Conservation (phyloP, 805 yeast genomes). For the Tetrapisispora namnaoensis region DNA sequence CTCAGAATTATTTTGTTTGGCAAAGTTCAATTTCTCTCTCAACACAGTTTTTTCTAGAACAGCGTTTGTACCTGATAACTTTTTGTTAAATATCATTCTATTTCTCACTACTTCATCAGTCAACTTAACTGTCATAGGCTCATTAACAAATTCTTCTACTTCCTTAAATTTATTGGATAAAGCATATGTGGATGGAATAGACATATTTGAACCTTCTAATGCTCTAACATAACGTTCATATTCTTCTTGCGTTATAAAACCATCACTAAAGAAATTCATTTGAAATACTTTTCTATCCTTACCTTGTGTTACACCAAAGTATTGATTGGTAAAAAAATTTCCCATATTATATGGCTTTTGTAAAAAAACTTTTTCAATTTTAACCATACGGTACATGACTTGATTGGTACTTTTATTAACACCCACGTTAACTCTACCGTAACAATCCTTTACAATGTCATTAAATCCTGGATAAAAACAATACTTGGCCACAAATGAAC, state of each 20-base stretch:
- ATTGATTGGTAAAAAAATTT: slow-evolving; percentile 42
- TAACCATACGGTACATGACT: slow-evolving; percentile 74
- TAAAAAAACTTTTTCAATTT: slow-evolving; percentile 53
- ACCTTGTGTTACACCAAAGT: slow-evolving; percentile 75
- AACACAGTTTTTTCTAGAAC: slow-evolving; percentile 66
- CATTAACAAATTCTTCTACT: slow-evolving; percentile 51
- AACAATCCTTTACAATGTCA: slow-evolving; percentile 59
- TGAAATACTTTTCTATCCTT: slow-evolving; percentile 64
- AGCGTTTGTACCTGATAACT: slow-evolving; percentile 56
- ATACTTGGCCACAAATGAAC: slow-evolving; percentile 62
- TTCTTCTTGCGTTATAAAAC: slow-evolving; percentile 60
- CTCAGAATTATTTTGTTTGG: slow-evolving; percentile 47
- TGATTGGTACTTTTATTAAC: slow-evolving; percentile 48
- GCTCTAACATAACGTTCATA: slow-evolving; percentile 58
- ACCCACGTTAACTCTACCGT: slow-evolving; percentile 78
- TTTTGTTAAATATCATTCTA: slow-evolving; percentile 53
- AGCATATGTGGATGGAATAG: slow-evolving; percentile 49
- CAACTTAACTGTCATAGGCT: slow-evolving; percentile 60
- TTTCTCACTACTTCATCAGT: slow-evolving; percentile 69
- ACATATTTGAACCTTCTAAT: slow-evolving; percentile 42
- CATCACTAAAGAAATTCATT: slow-evolving; percentile 72
- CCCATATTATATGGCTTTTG: slow-evolving; percentile 44
- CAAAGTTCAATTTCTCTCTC: slow-evolving; percentile 66
- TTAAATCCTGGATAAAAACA: slow-evolving; percentile 78
- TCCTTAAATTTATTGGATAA: slow-evolving; percentile 56